These are phyloP conservation scores for Fusarium succisae DNA, from an alignment of 2,329 filamentous ascomycete species.

Conservation along the genomic window DNA sequence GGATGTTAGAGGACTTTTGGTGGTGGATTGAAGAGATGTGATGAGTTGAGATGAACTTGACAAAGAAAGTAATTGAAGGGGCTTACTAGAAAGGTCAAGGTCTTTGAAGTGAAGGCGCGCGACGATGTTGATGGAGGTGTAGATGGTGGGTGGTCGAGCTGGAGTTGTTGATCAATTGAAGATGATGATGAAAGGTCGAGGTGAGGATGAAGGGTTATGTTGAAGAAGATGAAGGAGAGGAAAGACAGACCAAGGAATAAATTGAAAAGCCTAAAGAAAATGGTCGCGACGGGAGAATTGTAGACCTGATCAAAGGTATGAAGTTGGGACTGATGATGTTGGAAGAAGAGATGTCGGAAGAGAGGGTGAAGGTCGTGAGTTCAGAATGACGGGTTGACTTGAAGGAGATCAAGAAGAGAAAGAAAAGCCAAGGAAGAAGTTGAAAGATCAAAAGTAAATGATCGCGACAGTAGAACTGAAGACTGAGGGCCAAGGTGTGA, in stretches of 20 bases:
- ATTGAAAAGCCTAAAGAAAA: accelerated
- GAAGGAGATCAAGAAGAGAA: not conserved
- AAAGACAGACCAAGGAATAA: accelerated
- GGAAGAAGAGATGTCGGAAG: not conserved
- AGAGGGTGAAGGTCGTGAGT: not conserved
- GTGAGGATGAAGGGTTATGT: not conserved
- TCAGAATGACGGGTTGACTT: too few species aligned
- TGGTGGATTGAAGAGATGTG: not conserved
- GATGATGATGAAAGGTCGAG: not conserved
- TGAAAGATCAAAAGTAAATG: accelerated
- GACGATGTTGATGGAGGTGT: not conserved
- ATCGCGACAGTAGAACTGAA: not conserved
- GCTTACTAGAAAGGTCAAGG: not conserved
- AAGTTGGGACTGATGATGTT: not conserved
- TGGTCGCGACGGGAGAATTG: not conserved
- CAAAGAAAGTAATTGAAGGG: not conserved
- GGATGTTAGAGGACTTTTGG: not conserved
- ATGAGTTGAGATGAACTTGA: not conserved
- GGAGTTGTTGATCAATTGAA: not conserved
- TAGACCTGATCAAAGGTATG: not conserved
- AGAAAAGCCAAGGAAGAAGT: accelerated
- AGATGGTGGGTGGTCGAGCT: not conserved
- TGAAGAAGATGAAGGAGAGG: not conserved
- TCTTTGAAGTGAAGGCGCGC: accelerated
- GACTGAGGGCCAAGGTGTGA: not conserved